Conservation (phyloP, 768 basidiomycete species). For the Dictyophora rubrovolvata region DNA sequence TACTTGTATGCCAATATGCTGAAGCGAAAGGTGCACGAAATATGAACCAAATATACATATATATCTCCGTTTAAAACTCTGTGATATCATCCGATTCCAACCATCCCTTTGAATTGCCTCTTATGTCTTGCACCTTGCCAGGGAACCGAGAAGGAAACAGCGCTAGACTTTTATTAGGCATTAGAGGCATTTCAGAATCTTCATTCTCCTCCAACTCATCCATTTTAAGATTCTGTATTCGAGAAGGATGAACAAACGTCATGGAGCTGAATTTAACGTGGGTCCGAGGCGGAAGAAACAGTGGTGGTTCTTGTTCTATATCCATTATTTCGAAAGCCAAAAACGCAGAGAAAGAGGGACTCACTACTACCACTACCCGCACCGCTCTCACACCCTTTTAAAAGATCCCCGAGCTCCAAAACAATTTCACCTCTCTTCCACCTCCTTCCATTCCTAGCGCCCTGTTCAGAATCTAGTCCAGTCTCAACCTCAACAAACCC, state of each 20-base stretch:
- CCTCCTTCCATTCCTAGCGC: slow-evolving; percentile 20
- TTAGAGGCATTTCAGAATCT: neutral
- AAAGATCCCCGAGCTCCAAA: slow-evolving; percentile 47
- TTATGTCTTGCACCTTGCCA: slow-evolving; percentile 19
- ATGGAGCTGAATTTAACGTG: slow-evolving; percentile 46
- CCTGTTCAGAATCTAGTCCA: neutral
- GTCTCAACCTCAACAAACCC: slow-evolving; percentile 18
- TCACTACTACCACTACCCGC: slow-evolving; percentile 21
- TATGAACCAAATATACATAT: neutral
- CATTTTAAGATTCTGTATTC: slow-evolving; percentile 14
- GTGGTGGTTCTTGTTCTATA: too few relatives aligned
- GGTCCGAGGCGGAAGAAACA: slow-evolving; percentile 16
- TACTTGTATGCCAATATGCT: neutral
- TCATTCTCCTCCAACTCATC: slow-evolving; percentile 12
- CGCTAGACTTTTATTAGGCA: slow-evolving; percentile 8
- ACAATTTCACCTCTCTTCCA: slow-evolving; percentile 47
- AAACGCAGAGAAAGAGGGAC: slow-evolving; percentile 14
- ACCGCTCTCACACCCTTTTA: slow-evolving; percentile 29
- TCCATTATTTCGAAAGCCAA: neutral
- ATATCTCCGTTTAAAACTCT: slow-evolving; percentile 16
- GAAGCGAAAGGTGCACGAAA: neutral
- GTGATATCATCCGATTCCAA: slow-evolving; percentile 28
- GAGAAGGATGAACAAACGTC: slow-evolving; percentile 25
- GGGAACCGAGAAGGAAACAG: slow-evolving; percentile 25
- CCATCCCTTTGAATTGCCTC: slow-evolving; percentile 19